Evolutionary conservation across 73 alveolate genomes (phyloP), one percentile per base, ranked within the genome.

Genomic region (Paramecium primaurelia): DNA sequence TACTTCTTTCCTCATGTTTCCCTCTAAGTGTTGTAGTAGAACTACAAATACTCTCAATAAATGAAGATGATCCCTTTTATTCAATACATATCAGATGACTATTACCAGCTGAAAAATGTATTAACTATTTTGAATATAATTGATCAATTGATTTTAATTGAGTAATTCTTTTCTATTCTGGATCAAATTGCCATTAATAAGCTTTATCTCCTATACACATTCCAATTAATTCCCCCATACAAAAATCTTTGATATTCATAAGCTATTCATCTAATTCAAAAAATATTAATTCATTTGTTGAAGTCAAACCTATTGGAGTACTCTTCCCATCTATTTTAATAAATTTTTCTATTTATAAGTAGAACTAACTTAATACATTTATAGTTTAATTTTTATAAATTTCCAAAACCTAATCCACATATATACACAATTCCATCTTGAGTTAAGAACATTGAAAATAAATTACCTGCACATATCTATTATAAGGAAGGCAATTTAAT

Each of bases 401-500:
- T 75, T 14, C 88, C 88, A 75, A 38, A 75, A 22, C 60, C 60
- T 16, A 30, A 30, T 75, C 88, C 88, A 75, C 88, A 75, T 18
- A 42, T 42, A 16, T 75, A 75, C 8, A 42, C 88, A 12, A 42
- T 38, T 38, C 88, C 88, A 16, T 75, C 88, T 36, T 22, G n/a
- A 75, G 88, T 38, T 6, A 75, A 9, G 68, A 75, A 75, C 18
- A 75, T 7, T 4, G 88, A 75, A 75, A 75, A 75, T n/a, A n/a
- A 18, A 42, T 75, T 37, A 4, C 69, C 58, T 14, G 88, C 88
- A 16, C 2, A 3, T 2, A 3, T 11, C 18, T 75, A 38, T 36
- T 36, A 12, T 18, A 75, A 32, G 12, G 60, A 0, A n/a, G 88
- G 85, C 22, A 30, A 38, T 75, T 42, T 75, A 38, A 75, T 75